Evolutionary conservation across 805 yeast species (phyloP).

Genomic region (Schizosaccharomyces osmophilus): DNA sequence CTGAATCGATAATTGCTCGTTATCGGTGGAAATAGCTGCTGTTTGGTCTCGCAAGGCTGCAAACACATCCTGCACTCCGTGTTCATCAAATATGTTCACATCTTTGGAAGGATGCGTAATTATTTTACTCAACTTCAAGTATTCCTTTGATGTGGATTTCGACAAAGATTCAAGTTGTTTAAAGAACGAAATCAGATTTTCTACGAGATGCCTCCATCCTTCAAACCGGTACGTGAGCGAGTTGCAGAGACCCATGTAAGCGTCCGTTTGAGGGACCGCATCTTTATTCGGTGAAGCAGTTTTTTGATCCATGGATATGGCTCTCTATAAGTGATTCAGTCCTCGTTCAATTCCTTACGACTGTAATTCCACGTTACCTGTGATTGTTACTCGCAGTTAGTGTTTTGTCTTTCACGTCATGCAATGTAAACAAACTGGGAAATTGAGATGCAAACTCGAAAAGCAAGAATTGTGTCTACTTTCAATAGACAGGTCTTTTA

Average conservation of each 20-base stretch:
- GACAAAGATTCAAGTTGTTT: not conserved
- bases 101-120: not conserved
- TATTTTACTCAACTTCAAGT: not conserved
- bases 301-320: not conserved
- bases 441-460: too few species aligned
- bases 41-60: not conserved
- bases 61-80: not conserved
- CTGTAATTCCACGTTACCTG: too few species aligned
- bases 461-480: too few species aligned
- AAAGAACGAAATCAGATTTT: slow-evolving; percentile 1
- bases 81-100: not conserved
- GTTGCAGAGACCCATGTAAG: not conserved
- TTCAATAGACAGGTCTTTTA: too few species aligned
- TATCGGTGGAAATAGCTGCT: not conserved
- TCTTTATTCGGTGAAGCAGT: not conserved
- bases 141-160: not conserved
- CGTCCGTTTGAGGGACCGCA: not conserved
- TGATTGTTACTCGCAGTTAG: too few species aligned
- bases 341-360: too few species aligned
- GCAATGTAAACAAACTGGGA: too few species aligned
- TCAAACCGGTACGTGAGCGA: slow-evolving; percentile 13
- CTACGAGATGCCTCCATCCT: slow-evolving; percentile 17
- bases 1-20: not conserved
- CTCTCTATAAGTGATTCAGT: not conserved
- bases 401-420: too few species aligned